These are phyloP conservation scores for Penicillium coffeae DNA, from an alignment of 495 filamentous ascomycete genomes.

Conservation along the genomic window DNA sequence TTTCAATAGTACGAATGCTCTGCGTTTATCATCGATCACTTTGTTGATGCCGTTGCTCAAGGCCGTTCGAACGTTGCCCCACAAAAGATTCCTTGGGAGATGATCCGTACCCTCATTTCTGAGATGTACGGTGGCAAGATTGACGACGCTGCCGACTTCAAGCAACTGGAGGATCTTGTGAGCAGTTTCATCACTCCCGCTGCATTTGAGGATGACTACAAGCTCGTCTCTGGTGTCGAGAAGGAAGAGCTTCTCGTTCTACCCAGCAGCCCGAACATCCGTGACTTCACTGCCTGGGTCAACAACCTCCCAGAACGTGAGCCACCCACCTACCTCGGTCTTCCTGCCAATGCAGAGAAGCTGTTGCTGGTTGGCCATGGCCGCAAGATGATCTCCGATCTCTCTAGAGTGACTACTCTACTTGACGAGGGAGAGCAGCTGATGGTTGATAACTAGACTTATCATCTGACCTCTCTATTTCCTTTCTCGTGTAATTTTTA, in stretches of 20 bases:
- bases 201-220: constrained; percentile 88
- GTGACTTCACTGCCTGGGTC: constrained; percentile 90
- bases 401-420: constrained; percentile 76
- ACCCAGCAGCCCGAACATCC: constrained; percentile 73
- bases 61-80: constrained; percentile 90
- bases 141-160: constrained; percentile 85
- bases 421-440: constrained; percentile 93
- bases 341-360: constrained; percentile 97
- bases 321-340: constrained; percentile 91
- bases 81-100: constrained; percentile 92
- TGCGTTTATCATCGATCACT: constrained; percentile 91
- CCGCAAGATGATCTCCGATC: constrained; percentile 75
- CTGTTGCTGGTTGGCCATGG: constrained; percentile 87
- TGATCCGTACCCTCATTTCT: constrained; percentile 86
- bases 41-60: constrained; percentile 77
- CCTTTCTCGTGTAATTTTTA: constrained; percentile 3
- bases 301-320: constrained; percentile 89
- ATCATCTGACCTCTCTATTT: constrained; percentile 3
- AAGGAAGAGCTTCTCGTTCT: constrained; percentile 64
- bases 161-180: constrained; percentile 66
- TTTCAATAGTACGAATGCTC: constrained; percentile 85
- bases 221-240: constrained; percentile 67
- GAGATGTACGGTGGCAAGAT: constrained; percentile 99
- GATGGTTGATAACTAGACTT: constrained; percentile 59
- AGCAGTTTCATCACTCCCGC: constrained; percentile 71